These are phyloP conservation scores for Trichoderma guizhouense DNA, from an alignment of 2,329 filamentous ascomycete species.

Conservation along the genomic window DNA sequence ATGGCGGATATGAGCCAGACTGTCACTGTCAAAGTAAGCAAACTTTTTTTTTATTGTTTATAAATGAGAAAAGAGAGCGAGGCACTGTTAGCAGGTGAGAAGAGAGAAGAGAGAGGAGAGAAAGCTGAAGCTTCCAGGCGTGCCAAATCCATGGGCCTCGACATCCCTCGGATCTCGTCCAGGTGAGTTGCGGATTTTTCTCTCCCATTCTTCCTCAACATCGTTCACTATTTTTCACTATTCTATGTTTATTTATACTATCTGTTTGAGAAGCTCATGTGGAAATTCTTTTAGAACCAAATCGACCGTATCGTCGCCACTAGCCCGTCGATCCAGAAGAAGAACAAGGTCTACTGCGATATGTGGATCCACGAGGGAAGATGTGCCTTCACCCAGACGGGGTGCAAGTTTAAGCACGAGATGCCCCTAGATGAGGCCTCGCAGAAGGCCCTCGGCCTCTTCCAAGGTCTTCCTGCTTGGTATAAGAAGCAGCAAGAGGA, in stretches of 20 bases:
- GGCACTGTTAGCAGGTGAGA: background rate
- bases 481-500: constrained; percentile 55
- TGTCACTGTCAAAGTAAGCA: constrained; percentile 40
- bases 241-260: too few relatives aligned
- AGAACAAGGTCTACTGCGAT: constrained; percentile 74
- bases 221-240: background rate
- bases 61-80: background rate
- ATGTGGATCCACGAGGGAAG: constrained; percentile 86
- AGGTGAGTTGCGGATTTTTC: constrained; percentile 25
- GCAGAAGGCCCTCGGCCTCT: constrained; percentile 68
- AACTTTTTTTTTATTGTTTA: background rate
- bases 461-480: constrained; percentile 60
- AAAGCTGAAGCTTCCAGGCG: constrained; percentile 31
- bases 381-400: constrained; percentile 81
- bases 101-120: constrained; percentile 13
- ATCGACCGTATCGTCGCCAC: constrained; percentile 35
- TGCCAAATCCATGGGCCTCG: constrained; percentile 20
- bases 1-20: constrained; percentile 37
- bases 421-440: constrained; percentile 71
- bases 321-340: constrained; percentile 37
- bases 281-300: constrained; percentile 26
- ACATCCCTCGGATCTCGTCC: constrained; percentile 31
- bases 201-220: constrained; percentile 20
- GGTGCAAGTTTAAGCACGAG: constrained; percentile 86
- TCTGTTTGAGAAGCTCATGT: background rate